Conservation (phyloP, 495 filamentous ascomycete genomes). For the Aspergillus sclerotiicarbonarius region DNA sequence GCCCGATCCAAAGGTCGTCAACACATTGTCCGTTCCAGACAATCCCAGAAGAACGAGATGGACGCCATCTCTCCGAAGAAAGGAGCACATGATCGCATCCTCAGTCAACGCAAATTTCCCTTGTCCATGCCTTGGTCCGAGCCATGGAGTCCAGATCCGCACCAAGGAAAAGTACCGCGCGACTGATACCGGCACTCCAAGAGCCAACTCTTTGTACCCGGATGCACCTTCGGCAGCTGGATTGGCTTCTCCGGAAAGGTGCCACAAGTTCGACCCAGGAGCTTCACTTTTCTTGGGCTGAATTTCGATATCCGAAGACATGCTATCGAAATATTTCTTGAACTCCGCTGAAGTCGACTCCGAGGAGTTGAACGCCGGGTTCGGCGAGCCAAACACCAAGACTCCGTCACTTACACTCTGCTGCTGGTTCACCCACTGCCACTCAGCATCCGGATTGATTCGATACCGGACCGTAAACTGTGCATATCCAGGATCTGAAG, state of each 20-base stretch:
- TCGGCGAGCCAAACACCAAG: constrained; percentile 44
- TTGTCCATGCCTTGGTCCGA: constrained; percentile 82
- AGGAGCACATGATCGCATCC: constrained; percentile 78
- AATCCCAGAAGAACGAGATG: constrained; percentile 81
- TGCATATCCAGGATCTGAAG: constrained; percentile 32
- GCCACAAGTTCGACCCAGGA: constrained; percentile 71
- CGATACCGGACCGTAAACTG: constrained; percentile 79
- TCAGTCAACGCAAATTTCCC: constrained; percentile 62
- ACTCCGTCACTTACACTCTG: constrained; percentile 60
- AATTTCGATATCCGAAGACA: constrained; percentile 59
- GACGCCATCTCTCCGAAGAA: constrained; percentile 69
- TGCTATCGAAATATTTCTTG: constrained; percentile 55
- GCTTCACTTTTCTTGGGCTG: constrained; percentile 60
- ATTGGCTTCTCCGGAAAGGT: constrained; percentile 54
- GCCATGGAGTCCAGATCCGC: constrained; percentile 78
- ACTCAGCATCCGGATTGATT: constrained; percentile 47
- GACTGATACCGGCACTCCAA: constrained; percentile 62
- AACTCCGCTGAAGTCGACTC: constrained; percentile 37
- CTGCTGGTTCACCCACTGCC: constrained; percentile 75
- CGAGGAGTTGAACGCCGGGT: constrained; percentile 13
- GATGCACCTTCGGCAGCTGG: constrained; percentile 56
- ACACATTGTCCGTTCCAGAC: constrained; percentile 70
- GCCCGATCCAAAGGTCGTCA: constrained; percentile 68
- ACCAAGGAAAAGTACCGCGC: constrained; percentile 73
- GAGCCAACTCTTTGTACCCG: constrained; percentile 48